Percentiles rank a stretch among this genome's conserved stretches.
Conservation (phyloP, 768 basidiomycete species). For the Suillus luteus region DNA sequence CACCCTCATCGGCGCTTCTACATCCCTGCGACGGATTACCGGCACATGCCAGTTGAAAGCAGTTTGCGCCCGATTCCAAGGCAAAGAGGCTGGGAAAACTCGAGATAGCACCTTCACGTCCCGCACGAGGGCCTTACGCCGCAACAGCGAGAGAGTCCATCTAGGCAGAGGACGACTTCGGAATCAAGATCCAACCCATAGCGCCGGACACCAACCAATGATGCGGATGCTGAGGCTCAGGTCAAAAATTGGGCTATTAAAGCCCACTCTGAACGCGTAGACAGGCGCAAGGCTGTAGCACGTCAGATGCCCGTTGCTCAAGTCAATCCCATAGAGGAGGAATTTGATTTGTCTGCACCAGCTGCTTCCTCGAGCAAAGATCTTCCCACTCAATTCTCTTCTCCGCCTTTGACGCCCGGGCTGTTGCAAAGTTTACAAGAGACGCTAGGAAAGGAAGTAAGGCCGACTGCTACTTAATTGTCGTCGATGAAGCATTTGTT, state of each 20-base stretch:
- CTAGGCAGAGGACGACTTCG: not conserved
- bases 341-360: slow-evolving; percentile 39
- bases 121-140: slow-evolving; percentile 24
- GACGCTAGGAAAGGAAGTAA: slow-evolving; percentile 54
- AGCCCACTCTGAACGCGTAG: slow-evolving; percentile 17
- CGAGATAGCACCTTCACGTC: not conserved
- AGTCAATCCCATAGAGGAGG: slow-evolving; percentile 33
- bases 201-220: not conserved
- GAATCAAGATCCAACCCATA: not conserved
- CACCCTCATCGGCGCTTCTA: slow-evolving; percentile 89
- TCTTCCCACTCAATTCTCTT: slow-evolving; percentile 51
- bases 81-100: no score
- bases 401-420: slow-evolving; percentile 70
- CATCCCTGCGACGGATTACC: slow-evolving; percentile 89
- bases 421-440: slow-evolving; percentile 59
- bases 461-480: slow-evolving; percentile 74
- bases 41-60: slow-evolving; percentile 58
- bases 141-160: not conserved
- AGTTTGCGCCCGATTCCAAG: slow-evolving; percentile 76
- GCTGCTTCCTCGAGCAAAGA: slow-evolving; percentile 22
- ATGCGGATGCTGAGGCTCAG: not conserved
- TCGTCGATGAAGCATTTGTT: slow-evolving; percentile 70
- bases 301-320: slow-evolving; percentile 7
- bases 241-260: slow-evolving; percentile 15
- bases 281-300: slow-evolving; percentile 10